Evolutionary conservation across 1,139 yeast species (phyloP), one percentile per base, ranked within the genome.

Genomic region (Suhomyces chickasaworum): DNA sequence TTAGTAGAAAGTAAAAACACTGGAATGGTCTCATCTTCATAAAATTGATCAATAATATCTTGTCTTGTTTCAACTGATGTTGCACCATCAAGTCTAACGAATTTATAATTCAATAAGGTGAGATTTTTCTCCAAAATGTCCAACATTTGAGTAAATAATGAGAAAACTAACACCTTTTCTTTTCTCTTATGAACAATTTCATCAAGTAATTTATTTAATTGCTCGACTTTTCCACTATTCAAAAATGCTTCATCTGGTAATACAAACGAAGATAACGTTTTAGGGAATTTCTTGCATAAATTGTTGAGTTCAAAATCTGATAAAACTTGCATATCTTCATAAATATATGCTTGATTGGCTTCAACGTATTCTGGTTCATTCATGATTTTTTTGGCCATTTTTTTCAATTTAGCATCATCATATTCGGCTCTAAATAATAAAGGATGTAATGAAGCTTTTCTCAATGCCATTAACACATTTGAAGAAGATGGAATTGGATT

Each of bases 281-380:
- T 72, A 1, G 93, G 88, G 65, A 87, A 93, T 53, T 80, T 80
- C 41, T 73, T 73, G 63, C 98, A 90, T 47, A 93, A 70, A 25
- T 74, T 72, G 59, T 90, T 83, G 47, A 93, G 75, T 65, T 95
- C 99, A 63, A 80, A 87, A 69, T 93, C 99, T 10, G 89, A 79
- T 97, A 95, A 89, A n/a, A 87, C 90, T 61, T 83, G 83, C 98
- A 93, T 91, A 64, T 93, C 99, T 66, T 93, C 99, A 58, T 64
- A 81, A 47, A 93, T 90, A 60, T 77, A 91, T 36, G 78, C 71
- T 52, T 75, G 71, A 62, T 89, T 90, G 17, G 98, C 97, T 48
- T 77, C 81, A 2, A 67, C 69, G 65, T 93, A 93, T 48, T 81
- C 84, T 1, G 90, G 89, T 58, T 91, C 97, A 46, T 75, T 76